Evolutionary conservation across 2,329 filamentous ascomycete species (phyloP).

Genomic region (Fusarium sp.): DNA sequence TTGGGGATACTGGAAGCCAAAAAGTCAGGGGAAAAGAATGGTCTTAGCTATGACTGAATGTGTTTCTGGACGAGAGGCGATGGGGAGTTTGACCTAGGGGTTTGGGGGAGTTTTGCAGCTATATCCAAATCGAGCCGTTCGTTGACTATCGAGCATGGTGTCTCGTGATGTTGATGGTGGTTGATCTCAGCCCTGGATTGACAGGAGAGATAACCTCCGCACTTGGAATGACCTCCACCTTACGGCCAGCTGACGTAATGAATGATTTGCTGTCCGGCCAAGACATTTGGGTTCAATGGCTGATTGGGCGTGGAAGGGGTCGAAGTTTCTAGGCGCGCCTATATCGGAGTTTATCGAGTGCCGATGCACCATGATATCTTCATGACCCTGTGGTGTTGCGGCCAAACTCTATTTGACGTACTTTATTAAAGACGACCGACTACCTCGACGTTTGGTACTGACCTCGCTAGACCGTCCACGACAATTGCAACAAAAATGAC

Average conservation of each 20-base stretch:
- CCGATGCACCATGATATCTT: conserved; percentile 42
- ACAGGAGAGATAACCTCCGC: conserved; percentile 26
- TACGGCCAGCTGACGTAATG: conserved; percentile 45
- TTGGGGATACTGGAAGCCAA: conserved; percentile 26
- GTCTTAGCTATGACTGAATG: conserved; percentile 31
- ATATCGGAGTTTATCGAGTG: conserved; percentile 18
- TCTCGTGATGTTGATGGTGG: conserved; percentile 3
- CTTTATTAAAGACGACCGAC: conserved; percentile 32
- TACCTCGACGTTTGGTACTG: conserved; percentile 13
- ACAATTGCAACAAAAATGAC: conserved; percentile 32
- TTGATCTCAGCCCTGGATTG: background rate
- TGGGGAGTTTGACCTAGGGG: conserved; percentile 43
- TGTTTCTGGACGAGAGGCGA: conserved; percentile 41
- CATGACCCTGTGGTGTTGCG: conserved; percentile 32
- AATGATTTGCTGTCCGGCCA: conserved; percentile 18
- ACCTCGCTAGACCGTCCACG: conserved; percentile 11
- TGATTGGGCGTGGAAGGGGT: conserved; percentile 28
- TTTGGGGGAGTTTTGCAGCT: conserved; percentile 36
- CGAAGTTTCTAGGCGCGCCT: conserved; percentile 27
- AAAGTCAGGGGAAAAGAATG: conserved; percentile 39
- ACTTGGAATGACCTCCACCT: conserved; percentile 31
- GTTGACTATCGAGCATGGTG: conserved; percentile 17
- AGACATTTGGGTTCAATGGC: conserved; percentile 25
- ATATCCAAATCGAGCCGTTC: conserved; percentile 39
- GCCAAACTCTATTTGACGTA: conserved; percentile 37